Conservation (phyloP, 192 early-diverging fungal genomes). For the Haplosporangium gracile region DNA sequence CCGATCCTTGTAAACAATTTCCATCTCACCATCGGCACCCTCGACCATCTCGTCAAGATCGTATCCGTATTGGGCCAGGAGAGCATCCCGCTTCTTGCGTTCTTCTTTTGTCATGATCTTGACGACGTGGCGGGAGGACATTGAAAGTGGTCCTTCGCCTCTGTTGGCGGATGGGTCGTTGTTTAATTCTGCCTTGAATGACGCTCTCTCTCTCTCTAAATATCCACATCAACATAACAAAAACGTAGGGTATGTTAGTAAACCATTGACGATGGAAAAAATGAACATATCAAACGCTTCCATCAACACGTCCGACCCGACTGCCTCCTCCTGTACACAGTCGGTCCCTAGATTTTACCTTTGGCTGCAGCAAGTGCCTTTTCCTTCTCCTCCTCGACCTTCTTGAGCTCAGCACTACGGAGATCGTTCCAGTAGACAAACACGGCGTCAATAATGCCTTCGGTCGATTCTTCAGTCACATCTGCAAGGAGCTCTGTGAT, state of each 20-base stretch:
- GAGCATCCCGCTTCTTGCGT: conserved; percentile 60
- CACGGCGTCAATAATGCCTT: conserved; percentile 57
- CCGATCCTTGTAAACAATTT: conserved; percentile 71
- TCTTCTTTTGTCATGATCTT: conserved; percentile 69
- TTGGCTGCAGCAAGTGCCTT: conserved; percentile 51
- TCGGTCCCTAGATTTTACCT: conserved; percentile 14
- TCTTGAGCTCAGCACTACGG: conserved; percentile 47
- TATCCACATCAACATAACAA: background rate
- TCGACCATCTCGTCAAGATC: conserved; percentile 72
- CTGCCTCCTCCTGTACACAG: background rate
- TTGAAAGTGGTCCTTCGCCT: conserved; percentile 29
- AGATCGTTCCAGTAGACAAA: conserved; percentile 57
- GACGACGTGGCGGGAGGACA: conserved; percentile 42
- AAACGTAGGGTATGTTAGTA: background rate
- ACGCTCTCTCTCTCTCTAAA: conserved; percentile 38
- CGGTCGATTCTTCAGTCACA: conserved; percentile 64
- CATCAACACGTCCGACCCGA: too few relatives aligned
- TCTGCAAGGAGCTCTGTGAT: conserved; percentile 79
- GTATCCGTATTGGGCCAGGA: conserved; percentile 73
- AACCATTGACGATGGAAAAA: background rate
- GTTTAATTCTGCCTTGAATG: conserved; percentile 25
- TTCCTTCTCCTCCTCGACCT: conserved; percentile 53
- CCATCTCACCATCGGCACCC: conserved; percentile 70
- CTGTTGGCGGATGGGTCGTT: conserved; percentile 9
- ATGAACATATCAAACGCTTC: background rate